Percentiles rank a stretch among this genome's conserved stretches.
Evolutionary conservation across 2,329 filamentous ascomycete species (phyloP).

Genomic region (Xylaria sp.): DNA sequence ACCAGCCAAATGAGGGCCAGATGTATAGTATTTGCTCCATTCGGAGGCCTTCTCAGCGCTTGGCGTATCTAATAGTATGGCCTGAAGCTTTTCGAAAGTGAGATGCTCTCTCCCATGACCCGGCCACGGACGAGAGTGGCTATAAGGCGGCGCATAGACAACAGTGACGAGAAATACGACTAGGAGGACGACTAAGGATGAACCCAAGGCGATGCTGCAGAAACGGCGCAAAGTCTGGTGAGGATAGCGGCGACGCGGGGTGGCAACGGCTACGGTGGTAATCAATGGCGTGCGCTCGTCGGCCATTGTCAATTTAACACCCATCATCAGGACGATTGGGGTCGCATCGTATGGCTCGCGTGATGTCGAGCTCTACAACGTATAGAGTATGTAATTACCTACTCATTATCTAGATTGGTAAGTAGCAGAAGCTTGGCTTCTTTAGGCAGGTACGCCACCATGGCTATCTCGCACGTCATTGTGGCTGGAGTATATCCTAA

Average conservation of each 20-base stretch:
- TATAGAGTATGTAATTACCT: background rate
- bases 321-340: conserved; percentile 17
- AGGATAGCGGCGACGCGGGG: conserved; percentile 65
- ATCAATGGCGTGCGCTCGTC: conserved; percentile 75
- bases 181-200: conserved; percentile 63
- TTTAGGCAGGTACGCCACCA: conserved; percentile 29
- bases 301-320: conserved; percentile 52
- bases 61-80: conserved; percentile 69
- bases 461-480: conserved; percentile 31
- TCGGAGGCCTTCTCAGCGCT: conserved; percentile 68
- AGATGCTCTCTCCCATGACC: conserved; percentile 52
- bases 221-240: conserved; percentile 72
- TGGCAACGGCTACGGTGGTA: conserved; percentile 67
- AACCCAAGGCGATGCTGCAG: conserved; percentile 71
- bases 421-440: conserved; percentile 13
- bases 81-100: conserved; percentile 63
- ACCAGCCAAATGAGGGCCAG: conserved; percentile 79
- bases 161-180: conserved; percentile 58
- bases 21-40: conserved; percentile 83
- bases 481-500: conserved; percentile 19
- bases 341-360: conserved; percentile 6
- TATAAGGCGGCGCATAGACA: conserved; percentile 47
- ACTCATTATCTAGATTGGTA: background rate
- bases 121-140: conserved; percentile 42
- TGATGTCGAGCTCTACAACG: background rate